Percentiles rank a stretch among this genome's conserved stretches.
phyloP scores from a whole-genome alignment of 768 basidiomycete genomes.

The Phanerochaete carnosa region DNA sequence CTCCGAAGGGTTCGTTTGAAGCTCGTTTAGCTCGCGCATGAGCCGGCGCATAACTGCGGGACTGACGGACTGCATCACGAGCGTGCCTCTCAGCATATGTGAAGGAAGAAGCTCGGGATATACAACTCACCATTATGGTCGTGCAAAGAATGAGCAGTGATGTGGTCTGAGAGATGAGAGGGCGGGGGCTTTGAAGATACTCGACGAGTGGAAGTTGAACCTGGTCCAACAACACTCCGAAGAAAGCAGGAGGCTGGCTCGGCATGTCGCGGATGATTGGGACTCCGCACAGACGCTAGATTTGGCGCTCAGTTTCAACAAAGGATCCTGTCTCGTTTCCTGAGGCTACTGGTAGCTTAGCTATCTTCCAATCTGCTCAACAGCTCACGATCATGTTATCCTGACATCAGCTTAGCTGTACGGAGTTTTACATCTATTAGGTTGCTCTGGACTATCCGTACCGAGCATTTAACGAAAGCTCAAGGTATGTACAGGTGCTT shows the following conservation, averaged over 20 bases:
- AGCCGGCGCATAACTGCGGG: conserved; percentile 75
- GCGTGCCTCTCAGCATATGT: neutral
- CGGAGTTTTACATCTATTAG: too few relatives aligned
- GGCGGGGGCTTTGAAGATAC: neutral
- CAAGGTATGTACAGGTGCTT: too few relatives aligned
- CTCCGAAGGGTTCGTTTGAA: conserved; percentile 82
- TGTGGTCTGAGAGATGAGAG: neutral
- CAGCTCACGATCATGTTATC: too few relatives aligned
- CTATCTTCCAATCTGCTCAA: too few relatives aligned
- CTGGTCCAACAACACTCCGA: neutral
- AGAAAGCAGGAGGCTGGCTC: conserved; percentile 1
- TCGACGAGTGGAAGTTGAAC: neutral
- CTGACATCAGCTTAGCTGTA: too few relatives aligned
- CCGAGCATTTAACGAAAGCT: too few relatives aligned
- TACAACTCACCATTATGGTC: neutral
- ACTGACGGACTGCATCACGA: conserved; percentile 33
- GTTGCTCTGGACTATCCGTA: too few relatives aligned
- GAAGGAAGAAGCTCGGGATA: neutral
- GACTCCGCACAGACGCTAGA: neutral
- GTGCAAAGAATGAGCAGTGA: neutral
- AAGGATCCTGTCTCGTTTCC: too few relatives aligned
- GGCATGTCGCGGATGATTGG: neutral
- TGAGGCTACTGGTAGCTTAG: too few relatives aligned
- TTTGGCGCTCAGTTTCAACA: too few relatives aligned
- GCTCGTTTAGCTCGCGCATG: conserved; percentile 80